Evolutionary conservation across 768 basidiomycete genomes (phyloP).

Genomic region (Termitomyces sp.): DNA sequence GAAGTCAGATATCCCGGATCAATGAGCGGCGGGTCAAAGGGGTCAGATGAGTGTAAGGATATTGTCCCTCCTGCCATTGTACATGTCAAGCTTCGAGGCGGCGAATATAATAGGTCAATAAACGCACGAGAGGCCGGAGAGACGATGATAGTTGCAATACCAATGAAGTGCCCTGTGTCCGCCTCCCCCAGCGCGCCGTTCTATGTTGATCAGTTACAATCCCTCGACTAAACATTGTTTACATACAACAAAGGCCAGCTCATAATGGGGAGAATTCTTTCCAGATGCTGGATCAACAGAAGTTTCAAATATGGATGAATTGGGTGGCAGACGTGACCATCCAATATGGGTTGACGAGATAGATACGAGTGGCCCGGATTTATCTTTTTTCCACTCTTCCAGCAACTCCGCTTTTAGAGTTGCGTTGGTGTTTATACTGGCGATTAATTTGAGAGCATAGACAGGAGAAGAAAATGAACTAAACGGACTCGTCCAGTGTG

Average conservation of each 20-base stretch:
- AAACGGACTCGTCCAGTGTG: conserved; percentile 15
- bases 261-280: conserved; percentile 15
- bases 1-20: conserved; percentile 31
- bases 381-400: conserved; percentile 14
- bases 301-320: conserved; percentile 15
- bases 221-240: neutral
- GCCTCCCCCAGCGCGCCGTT: neutral
- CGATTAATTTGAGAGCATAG: neutral
- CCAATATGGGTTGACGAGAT: conserved; percentile 17
- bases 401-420: conserved; percentile 14
- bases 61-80: conserved; percentile 20
- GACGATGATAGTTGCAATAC: neutral
- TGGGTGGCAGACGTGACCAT: conserved; percentile 18
- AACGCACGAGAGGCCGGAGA: conserved; percentile 20
- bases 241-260: neutral
- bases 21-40: conserved; percentile 38
- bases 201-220: neutral
- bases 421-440: conserved; percentile 5
- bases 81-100: neutral
- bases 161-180: neutral
- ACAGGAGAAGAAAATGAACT: neutral
- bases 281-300: conserved; percentile 24
- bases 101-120: neutral
- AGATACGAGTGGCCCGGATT: conserved; percentile 20
- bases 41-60: conserved; percentile 31